Percentiles rank a stretch among this genome's conserved stretches.
Conservation (phyloP, 148 eudicot genomes). For the Linanthus parryae region DNA sequence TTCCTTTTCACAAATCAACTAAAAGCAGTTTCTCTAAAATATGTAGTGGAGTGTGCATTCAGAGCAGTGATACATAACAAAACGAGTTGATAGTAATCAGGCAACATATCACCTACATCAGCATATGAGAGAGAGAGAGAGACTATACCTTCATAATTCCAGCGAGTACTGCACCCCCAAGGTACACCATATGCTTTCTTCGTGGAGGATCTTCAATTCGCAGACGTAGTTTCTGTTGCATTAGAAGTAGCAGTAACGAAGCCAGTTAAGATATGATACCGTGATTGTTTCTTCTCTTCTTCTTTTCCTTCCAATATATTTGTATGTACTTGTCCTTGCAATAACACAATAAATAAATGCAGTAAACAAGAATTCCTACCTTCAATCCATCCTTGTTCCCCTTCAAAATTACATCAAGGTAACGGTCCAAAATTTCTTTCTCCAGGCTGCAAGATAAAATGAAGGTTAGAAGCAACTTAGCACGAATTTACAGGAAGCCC, state of each 20-base stretch:
- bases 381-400: conserved; percentile 97
- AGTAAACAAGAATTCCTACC: conserved; percentile 54
- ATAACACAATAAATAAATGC: conserved; percentile 2
- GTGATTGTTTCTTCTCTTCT: neutral
- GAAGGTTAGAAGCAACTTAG: no score
- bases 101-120: neutral
- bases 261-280: neutral
- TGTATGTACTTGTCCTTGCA: neutral
- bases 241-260: conserved; percentile 6
- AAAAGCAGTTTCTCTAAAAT: no score
- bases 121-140: neutral
- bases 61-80: no score
- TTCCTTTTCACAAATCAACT: no score
- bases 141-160: conserved; percentile 89
- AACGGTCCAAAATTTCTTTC: conserved; percentile 91
- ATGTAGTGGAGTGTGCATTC: no score
- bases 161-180: conserved; percentile 98
- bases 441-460: conserved; percentile 74
- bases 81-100: no score
- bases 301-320: neutral
- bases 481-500: conserved; percentile 8
- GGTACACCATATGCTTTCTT: conserved; percentile 99
- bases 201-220: conserved; percentile 98
- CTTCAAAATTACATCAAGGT: conserved; percentile 87
- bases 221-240: conserved; percentile 68